Percentiles rank a stretch among this genome's conserved stretches.
Conservation (phyloP, 2,329 filamentous ascomycete genomes). For the Ambrosiella beaveri region DNA sequence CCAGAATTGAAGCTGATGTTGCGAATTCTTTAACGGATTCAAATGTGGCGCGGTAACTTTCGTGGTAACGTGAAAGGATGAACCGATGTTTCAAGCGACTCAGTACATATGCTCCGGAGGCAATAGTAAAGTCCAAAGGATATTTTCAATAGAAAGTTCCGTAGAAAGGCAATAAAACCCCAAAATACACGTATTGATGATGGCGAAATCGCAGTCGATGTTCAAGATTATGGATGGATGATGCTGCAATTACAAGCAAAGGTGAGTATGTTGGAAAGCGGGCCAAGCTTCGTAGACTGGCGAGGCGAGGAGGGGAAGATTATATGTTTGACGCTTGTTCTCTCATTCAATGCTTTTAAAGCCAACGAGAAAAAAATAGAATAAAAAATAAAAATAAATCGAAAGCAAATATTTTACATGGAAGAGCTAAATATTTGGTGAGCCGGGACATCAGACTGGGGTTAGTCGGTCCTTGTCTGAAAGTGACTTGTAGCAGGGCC, state of each 20-base stretch:
- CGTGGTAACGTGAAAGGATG: too few relatives aligned
- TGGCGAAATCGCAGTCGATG: too few relatives aligned
- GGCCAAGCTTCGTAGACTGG: neutral
- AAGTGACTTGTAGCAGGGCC: neutral
- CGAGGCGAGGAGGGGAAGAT: neutral
- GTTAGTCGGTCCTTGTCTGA: neutral
- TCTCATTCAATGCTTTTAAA: too few relatives aligned
- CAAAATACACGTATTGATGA: too few relatives aligned
- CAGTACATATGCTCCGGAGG: too few relatives aligned
- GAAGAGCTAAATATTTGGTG: neutral
- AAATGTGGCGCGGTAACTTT: too few relatives aligned
- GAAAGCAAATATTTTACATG: neutral
- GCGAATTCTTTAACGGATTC: too few relatives aligned
- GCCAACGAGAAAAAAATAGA: neutral
- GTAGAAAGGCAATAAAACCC: too few relatives aligned
- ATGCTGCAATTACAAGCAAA: neutral
- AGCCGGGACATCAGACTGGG: neutral
- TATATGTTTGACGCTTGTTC: neutral
- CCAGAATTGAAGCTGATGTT: too few relatives aligned
- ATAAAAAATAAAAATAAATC: neutral
- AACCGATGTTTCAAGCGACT: too few relatives aligned
- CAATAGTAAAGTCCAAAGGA: too few relatives aligned
- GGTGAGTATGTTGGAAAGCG: neutral
- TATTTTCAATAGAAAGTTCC: too few relatives aligned
- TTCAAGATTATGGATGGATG: neutral